A percentile compares a stretch with the other conserved stretches of the same genome.
Conservation (phyloP, 805 yeast genomes). For the Yamadazyma phyllophila region DNA sequence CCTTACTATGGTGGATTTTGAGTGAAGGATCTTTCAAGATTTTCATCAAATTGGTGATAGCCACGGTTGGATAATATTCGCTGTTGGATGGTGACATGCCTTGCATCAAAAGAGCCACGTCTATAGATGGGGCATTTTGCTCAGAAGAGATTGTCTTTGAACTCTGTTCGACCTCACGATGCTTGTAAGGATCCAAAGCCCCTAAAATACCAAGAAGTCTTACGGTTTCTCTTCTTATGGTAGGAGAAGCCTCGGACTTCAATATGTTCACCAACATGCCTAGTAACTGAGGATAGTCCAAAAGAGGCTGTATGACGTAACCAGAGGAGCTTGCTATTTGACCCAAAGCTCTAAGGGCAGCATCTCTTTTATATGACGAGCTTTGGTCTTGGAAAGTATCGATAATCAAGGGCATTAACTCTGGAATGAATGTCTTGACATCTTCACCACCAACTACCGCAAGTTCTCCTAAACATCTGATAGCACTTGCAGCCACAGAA, state of each 20-base stretch:
- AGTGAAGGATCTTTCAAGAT: conserved; percentile 83
- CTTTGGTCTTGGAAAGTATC: conserved; percentile 92
- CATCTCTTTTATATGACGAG: conserved; percentile 81
- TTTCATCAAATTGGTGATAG: conserved; percentile 78
- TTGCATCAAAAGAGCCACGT: conserved; percentile 84
- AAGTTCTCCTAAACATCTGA: conserved; percentile 84
- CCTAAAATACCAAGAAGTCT: conserved; percentile 89
- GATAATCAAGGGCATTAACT: conserved; percentile 81
- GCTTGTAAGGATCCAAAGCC: conserved; percentile 95
- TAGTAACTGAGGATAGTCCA: conserved; percentile 87
- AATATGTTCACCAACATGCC: conserved; percentile 79
- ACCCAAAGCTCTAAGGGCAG: conserved; percentile 84
- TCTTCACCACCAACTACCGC: conserved; percentile 87
- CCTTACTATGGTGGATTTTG: conserved; percentile 83
- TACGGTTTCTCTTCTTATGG: conserved; percentile 83
- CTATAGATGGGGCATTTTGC: conserved; percentile 86
- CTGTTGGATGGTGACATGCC: conserved; percentile 92
- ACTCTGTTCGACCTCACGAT: conserved; percentile 81
- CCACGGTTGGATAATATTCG: conserved; percentile 94
- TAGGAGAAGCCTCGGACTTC: conserved; percentile 72
- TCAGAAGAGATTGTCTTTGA: conserved; percentile 58
- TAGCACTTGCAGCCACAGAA: conserved; percentile 82
- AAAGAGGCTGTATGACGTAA: conserved; percentile 87
- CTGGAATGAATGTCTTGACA: conserved; percentile 65
- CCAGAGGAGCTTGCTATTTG: conserved; percentile 90